Evolutionary conservation across 2,329 filamentous ascomycete species (phyloP), one percentile per base, ranked within the genome.

Genomic region (Colletotrichum eleusines): DNA sequence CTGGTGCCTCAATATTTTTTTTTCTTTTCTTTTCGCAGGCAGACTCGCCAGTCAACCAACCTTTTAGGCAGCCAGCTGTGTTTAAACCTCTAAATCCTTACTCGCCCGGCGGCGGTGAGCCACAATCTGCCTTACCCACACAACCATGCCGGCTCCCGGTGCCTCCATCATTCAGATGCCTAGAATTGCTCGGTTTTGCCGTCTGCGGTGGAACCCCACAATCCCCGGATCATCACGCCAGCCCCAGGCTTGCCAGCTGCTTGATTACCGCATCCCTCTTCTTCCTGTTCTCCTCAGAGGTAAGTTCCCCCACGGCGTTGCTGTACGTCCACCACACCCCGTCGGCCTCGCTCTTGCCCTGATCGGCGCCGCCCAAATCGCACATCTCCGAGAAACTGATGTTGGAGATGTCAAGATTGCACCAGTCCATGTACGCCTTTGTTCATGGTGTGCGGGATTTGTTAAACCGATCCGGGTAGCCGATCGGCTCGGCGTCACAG

Each of bases 351-450:
- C 26, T 60, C n/a, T 48, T 60, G 26, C 42, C 42, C 28, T 35
- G 8, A 20, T 60, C 57, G 28, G 42, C 57, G 26, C 28, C 57
- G 18, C 26, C 20, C 26, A 8, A 60, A 12, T 60, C 42, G 26
- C 57, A 60, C 57, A 60, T 23, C 57, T 60, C 57, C 18, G 20
- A 16, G 26, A 26, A 48, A 1, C 18, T 16, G 2, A 60, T 35
- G 26, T 60, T 60, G 38, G 42, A 18, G 28, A 60, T 48, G 42
- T 60, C 28, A 42, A 60, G 57, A 42, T 60, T 48, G 57, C 57
- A 60, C 57, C 57, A 48, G 12, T 46, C 26, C 26, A 48, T 5
- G 42, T 48, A 60, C 11, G 67, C 42, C 23, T 28, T 16, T 6
- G 57, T 23, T 42, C 57, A 60, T n/a, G 28, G 42, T 20, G 57